Evolutionary conservation across 2,329 filamentous ascomycete species (phyloP), one percentile per base, ranked within the genome.

Genomic region (Ophiognomonia clavigignenti-juglandacearum): DNA sequence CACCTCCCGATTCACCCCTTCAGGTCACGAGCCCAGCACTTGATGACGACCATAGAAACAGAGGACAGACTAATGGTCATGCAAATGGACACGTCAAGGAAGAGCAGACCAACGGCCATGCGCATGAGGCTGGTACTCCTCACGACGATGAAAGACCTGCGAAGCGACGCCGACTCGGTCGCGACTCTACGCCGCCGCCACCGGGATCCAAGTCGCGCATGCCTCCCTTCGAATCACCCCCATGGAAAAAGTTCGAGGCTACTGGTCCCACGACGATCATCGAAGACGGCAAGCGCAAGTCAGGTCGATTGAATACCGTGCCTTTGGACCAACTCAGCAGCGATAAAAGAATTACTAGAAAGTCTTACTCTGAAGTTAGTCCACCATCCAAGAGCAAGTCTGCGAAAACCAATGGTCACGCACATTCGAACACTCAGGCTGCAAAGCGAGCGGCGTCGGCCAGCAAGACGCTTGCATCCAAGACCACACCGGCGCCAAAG

Each of bases 261-360:
- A 87, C 95, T 23, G 93, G 93, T 0, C 93, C 93, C 19, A 93
- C 92, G 4, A 86, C 87, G 1, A 91, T 95, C 62, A 78, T 86
- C 38, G 80, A 77, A 69, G 86, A 77, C 78, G 88, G 87, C 40
- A 77, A 77, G 53, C 76, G 82, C 51, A 84, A 82, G 59, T 86
- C 82, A 19, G 80, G 80, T 34, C 76, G 82, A 51, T 79, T 81
- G 57, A 85, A 85, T 59, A 62, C 63, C 3, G 59, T 81, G 13
- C 77, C 78, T 16, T 51, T 76, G 24, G 77, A 82, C 51, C 56
- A 77, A 35, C 73, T 75, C 51, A 67, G 72, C 14, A 68, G 68
- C 32, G 70, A 71, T 43, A 80, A 75, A 55, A 71, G 78, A 44
- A 64, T 72, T 50, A 80, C 76, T 2, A 68, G 78, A 53, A 67